Percentiles rank a stretch among this genome's conserved stretches.
phyloP scores from a whole-genome alignment of 2,329 filamentous ascomycete species.

The Botryotinia convoluta region DNA sequence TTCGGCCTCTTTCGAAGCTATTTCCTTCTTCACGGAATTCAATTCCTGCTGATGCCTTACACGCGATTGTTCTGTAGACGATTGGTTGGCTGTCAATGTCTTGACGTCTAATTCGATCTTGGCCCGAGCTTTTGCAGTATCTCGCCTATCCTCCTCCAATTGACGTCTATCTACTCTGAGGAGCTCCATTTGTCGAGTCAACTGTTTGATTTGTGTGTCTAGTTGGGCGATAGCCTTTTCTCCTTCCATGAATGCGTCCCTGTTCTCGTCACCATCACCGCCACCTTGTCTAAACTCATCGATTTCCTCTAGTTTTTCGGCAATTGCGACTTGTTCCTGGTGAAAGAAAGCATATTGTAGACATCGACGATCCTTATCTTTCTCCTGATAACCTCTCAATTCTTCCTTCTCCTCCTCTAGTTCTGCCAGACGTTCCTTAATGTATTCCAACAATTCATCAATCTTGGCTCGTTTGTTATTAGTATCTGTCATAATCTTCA shows the following conservation, averaged over 20 bases:
- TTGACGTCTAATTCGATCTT: conserved; percentile 85
- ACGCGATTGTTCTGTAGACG: conserved; percentile 70
- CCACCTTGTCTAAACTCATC: conserved; percentile 80
- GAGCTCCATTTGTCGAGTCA: conserved; percentile 80
- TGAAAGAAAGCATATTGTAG: conserved; percentile 94
- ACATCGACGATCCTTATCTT: conserved; percentile 86
- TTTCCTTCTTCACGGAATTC: conserved; percentile 68
- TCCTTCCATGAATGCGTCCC: conserved; percentile 70
- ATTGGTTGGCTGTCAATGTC: conserved; percentile 77
- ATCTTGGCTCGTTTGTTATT: conserved; percentile 94
- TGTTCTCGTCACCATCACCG: conserved; percentile 78
- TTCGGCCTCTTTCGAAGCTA: conserved; percentile 72
- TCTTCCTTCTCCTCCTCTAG: conserved; percentile 98
- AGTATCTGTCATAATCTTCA: conserved; percentile 97
- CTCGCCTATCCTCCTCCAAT: conserved; percentile 84
- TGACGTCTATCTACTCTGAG: conserved; percentile 81
- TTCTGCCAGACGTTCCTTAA: conserved; percentile 83
- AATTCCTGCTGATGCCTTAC: conserved; percentile 70
- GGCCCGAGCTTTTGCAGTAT: conserved; percentile 74
- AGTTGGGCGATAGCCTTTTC: conserved; percentile 77
- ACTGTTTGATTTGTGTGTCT: conserved; percentile 73
- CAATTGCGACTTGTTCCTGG: conserved; percentile 78
- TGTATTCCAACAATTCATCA: conserved; percentile 86
- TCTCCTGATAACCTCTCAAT: conserved; percentile 88
- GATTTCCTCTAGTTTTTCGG: conserved; percentile 74